Base-by-base conservation (phyloP, 2,329 filamentous ascomycete genomes). In the Epichloe gansuensis region DNA sequence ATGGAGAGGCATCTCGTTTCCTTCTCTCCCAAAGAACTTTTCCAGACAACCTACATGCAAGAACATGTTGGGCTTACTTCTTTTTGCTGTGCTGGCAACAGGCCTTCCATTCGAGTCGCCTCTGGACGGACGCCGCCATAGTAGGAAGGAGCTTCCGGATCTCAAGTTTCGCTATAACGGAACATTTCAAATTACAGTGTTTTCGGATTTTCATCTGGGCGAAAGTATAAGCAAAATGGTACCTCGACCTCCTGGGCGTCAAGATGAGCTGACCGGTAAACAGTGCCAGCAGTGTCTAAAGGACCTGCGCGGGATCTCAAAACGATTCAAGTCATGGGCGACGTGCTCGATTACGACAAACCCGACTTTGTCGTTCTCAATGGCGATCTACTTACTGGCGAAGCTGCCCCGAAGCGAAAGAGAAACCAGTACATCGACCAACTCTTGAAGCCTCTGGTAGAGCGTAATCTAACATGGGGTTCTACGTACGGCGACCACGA, bases 401-500 rank as follows among this genome's bases (percentile, higher is more conserved):
- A 87, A 54, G 78, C 81, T 52, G 74, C 74, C 0, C 75, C 69
- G 53, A 50, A 70, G 4, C 64, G 74, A 3, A 84, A 84, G 57
- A 62, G 59, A 47, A 80, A 76, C 0, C 58, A 65, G 5, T 81
- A 84, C 50, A 51, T 86, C 5, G 77, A 85, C 56, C 64, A 74
- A 57, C 73, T 84, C 9, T 76, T 84, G 1, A 66, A 60, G 2
- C 81, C 81, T 0, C 65, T 88, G 0, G 67, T 84, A 0, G 56
- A 75, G 3, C 73, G 75, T 13, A 68, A 70, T 11, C 60, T 84
- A 0, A 71, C 71, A 0, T 87, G 82, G 78, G 82, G 82, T 1
- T 81, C 78, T 0, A 82, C 82, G 0, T 87, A 87, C 55, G 84
- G 84, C 0, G 87, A 87, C 52, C 84, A 88, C 58, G 84, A 88